A percentile compares a stretch with the other conserved stretches of the same genome.
phyloP scores from a whole-genome alignment of 257 asterid species.

The Vinca minor region DNA sequence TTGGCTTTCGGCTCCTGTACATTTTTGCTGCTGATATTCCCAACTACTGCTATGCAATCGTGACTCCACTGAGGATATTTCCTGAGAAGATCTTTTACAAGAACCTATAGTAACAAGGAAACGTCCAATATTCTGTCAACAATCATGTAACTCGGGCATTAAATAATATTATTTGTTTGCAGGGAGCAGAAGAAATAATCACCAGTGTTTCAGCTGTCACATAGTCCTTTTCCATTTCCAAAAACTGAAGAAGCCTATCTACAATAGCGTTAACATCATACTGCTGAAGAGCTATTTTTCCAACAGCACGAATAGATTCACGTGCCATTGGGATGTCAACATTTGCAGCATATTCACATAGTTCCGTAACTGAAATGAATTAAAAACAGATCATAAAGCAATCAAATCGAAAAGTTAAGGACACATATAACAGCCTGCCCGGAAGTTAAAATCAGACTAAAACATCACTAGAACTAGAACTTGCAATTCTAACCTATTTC shows the following conservation, averaged over 20 bases:
- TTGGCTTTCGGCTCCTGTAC: constrained; percentile 97
- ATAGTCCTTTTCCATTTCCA: constrained; percentile 98
- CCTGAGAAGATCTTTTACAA: constrained; percentile 94
- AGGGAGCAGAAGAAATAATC: constrained; percentile 16
- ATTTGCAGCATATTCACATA: constrained; percentile 97
- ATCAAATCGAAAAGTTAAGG: constrained; percentile 10
- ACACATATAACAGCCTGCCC: constrained; percentile 4
- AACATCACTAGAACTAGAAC: background rate
- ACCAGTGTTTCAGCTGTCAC: constrained; percentile 99
- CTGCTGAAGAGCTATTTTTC: constrained; percentile 94
- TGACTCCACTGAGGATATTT: constrained; percentile 99
- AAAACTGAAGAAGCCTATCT: constrained; percentile 94
- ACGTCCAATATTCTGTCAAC: constrained; percentile 11
- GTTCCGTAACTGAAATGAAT: constrained; percentile 77
- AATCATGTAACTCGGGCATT: constrained; percentile 1
- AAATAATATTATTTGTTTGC: background rate
- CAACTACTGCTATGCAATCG: constrained; percentile 97
- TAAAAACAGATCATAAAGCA: constrained; percentile 21
- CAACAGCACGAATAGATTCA: constrained; percentile 98
- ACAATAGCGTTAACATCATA: constrained; percentile 99
- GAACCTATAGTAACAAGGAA: constrained; percentile 48
- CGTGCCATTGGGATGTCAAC: constrained; percentile 98
- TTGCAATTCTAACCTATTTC: constrained; percentile 62
- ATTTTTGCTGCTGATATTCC: constrained; percentile 92
- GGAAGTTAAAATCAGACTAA: constrained; percentile 7